Conservation (phyloP, 331 rosid genomes). For the Quercus phellos region DNA sequence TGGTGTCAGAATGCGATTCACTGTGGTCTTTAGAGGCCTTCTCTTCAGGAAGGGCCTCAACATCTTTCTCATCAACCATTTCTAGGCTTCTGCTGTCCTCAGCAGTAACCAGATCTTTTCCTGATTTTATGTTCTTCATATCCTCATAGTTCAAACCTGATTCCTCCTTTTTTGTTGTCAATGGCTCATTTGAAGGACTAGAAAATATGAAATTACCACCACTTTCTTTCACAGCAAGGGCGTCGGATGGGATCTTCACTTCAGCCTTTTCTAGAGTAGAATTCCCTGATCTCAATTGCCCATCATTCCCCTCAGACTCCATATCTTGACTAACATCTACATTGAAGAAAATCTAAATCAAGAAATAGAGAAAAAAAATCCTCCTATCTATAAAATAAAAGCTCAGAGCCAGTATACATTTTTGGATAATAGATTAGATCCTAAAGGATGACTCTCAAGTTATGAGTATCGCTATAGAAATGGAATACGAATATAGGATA, state of each 20-base stretch:
- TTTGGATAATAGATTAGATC: neutral
- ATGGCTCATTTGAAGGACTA: slow-evolving; percentile 24
- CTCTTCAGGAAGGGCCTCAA: slow-evolving; percentile 28
- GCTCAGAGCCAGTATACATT: neutral
- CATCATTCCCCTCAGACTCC: slow-evolving; percentile 35
- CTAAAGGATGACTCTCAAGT: neutral
- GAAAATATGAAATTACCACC: slow-evolving; percentile 23
- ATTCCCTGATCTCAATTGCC: slow-evolving; percentile 34
- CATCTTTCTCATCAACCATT: slow-evolving; percentile 26
- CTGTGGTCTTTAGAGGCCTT: slow-evolving; percentile 17
- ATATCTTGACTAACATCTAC: slow-evolving; percentile 45
- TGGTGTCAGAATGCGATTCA: slow-evolving; percentile 24
- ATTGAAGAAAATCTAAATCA: slow-evolving; percentile 30
- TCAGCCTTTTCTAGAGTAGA: slow-evolving; percentile 30
- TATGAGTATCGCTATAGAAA: neutral
- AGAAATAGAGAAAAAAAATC: slow-evolving; percentile 12
- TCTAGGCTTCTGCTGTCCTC: slow-evolving; percentile 35
- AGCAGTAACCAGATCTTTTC: slow-evolving; percentile 21
- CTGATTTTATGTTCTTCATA: slow-evolving; percentile 25
- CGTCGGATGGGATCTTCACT: slow-evolving; percentile 19
- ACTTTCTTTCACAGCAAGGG: slow-evolving; percentile 26
- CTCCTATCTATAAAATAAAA: slow-evolving; percentile 16
- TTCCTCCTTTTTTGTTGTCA: slow-evolving; percentile 28
- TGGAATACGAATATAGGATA: neutral
- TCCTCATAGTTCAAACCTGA: slow-evolving; percentile 17